Conservation (phyloP, 1,139 yeast genomes). For the Candida pseudoviswanathii region DNA sequence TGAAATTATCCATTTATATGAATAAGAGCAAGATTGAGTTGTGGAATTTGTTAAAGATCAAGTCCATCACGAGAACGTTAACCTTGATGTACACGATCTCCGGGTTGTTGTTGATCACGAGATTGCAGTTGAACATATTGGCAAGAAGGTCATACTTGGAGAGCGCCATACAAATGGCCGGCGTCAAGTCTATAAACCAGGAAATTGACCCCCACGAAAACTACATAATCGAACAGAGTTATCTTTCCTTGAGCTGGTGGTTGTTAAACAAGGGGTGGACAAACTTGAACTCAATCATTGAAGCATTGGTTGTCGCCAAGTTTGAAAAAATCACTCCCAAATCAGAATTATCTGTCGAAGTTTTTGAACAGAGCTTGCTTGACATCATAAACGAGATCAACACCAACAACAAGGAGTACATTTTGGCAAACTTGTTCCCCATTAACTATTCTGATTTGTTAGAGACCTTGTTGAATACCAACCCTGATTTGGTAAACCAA, state of each 20-base stretch:
- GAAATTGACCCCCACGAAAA: conserved; percentile 32
- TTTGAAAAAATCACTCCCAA: conserved; percentile 72
- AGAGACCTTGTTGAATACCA: conserved; percentile 47
- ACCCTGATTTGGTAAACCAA: conserved; percentile 44
- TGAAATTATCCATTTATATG: conserved; percentile 32
- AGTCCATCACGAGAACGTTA: conserved; percentile 73
- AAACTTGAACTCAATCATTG: conserved; percentile 55
- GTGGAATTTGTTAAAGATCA: conserved; percentile 81
- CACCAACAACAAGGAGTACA: conserved; percentile 40
- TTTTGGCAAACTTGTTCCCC: conserved; percentile 49
- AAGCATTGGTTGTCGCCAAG: conserved; percentile 57
- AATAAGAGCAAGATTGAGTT: conserved; percentile 69
- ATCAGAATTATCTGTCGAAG: conserved; percentile 63
- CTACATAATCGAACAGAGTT: conserved; percentile 74
- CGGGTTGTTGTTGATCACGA: conserved; percentile 70
- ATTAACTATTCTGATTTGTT: conserved; percentile 41
- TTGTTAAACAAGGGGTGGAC: conserved; percentile 84
- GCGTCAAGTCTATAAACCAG: conserved; percentile 26
- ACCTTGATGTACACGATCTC: conserved; percentile 72
- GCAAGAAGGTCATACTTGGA: conserved; percentile 86
- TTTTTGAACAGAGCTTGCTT: conserved; percentile 45
- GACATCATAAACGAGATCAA: conserved; percentile 35
- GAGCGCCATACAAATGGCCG: conserved; percentile 72
- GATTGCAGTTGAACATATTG: conserved; percentile 83
- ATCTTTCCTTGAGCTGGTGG: conserved; percentile 93